Evolutionary conservation across 2,329 filamentous ascomycete species (phyloP), one percentile per base, ranked within the genome.

Genomic region (Westerdykella aurantiaca): DNA sequence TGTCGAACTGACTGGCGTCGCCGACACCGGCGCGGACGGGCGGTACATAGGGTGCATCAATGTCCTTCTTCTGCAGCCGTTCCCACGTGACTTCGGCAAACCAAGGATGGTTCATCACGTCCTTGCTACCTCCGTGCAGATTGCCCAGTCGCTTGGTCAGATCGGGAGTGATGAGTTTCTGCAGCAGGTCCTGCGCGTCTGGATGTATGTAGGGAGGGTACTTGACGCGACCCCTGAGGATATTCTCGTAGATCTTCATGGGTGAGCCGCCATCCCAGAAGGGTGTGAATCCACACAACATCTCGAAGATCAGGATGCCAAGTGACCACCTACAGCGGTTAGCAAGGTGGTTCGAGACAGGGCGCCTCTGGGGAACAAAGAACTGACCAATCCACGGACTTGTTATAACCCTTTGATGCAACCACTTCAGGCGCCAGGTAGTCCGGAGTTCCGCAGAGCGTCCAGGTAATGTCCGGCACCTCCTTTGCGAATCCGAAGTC

Each of bases 181-280:
- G 85, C 31, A 98, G 80, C 45, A 98, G 77, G 67, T 97, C 87
- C 64, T 95, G 89, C 0, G 93, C 93, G 64, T 97, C 93, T 1
- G 86, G 83, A 64, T 97, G 88, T 60, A 98, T 87, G 67, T 97
- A 98, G 5, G 87, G 85, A 42, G 93, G 93, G 67, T 97, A 98
- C 72, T 96, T 97, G 69, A 98, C 87, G 58, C 86, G 85, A 47
- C 91, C 93, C 63, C 89, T 90, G 52, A 98, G 80, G 61, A 98
- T 98, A 68, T 98, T 98, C 74, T 98, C 93, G 72, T 98, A 98
- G 62, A 98, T 98, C 72, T 95, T 96, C 81, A 98, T 95, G 2
- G 93, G 91, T 37, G 88, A 95, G 43, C 91, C 93, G 58, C 87
- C 88, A 68, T 98, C 93, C 91, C 93, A 98, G 75, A 98, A 98